These are phyloP conservation scores for Craspedostauros australis DNA, from an alignment of 108 stramenopile species.

Conservation along the genomic window DNA sequence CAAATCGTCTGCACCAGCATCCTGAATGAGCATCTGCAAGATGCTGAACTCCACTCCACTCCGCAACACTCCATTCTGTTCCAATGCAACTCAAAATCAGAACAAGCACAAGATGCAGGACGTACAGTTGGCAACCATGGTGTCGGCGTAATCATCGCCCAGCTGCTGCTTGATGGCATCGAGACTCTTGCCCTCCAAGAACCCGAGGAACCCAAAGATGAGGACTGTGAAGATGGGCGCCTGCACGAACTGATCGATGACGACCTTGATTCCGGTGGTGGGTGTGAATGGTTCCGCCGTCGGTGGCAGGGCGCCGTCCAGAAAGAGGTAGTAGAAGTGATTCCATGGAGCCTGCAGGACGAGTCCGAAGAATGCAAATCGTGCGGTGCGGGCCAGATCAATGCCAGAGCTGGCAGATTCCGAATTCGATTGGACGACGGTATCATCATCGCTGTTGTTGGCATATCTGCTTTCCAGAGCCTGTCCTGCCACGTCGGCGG, in stretches of 20 bases:
- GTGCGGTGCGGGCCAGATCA: conserved; percentile 55
- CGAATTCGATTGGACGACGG: no score
- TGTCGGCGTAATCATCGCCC: conserved; percentile 76
- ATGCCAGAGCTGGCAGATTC: no score
- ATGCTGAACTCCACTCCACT: no score
- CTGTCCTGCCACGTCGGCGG: conserved; percentile 82
- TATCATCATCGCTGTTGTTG: no score
- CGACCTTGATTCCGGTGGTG: conserved; percentile 77
- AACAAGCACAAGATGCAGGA: conserved; percentile 1
- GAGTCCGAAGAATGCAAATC: conserved; percentile 87
- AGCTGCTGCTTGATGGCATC: conserved; percentile 62
- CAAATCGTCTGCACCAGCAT: not conserved
- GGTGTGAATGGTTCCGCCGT: conserved; percentile 79
- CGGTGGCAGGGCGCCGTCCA: conserved; percentile 88
- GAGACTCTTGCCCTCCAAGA: conserved; percentile 72
- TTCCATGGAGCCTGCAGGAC: conserved; percentile 91
- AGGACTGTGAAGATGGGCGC: conserved; percentile 90
- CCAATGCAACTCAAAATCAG: no score
- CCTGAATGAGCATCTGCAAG: no score
- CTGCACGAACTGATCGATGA: conserved; percentile 92
- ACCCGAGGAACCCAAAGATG: conserved; percentile 83
- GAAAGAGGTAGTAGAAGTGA: conserved; percentile 81
- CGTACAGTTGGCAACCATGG: conserved; percentile 89
- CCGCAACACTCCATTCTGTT: not conserved
- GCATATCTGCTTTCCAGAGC: conserved; percentile 39